A percentile compares a stretch with the other conserved stretches of the same genome.
Conservation (phyloP, 306 rosid genomes). For the Malus orientalis region DNA sequence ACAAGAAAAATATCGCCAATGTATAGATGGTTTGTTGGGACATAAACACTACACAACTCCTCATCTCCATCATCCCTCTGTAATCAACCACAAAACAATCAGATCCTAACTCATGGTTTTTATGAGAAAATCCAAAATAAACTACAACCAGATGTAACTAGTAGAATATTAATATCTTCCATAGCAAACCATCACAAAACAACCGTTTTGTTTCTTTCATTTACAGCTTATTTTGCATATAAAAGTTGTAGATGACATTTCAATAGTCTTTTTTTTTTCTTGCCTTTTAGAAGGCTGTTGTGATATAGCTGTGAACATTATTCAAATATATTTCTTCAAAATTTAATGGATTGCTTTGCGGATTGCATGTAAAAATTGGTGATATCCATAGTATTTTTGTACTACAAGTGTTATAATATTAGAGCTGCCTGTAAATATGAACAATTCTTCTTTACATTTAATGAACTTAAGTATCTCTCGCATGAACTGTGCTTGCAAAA, state of each 20-base stretch:
- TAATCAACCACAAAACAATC: conserved; percentile 7
- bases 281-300: not conserved
- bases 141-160: not conserved
- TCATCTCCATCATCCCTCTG: conserved; percentile 83
- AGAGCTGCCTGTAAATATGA: not conserved
- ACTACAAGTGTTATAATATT: not conserved
- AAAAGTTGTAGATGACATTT: not conserved
- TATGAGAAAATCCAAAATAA: not conserved
- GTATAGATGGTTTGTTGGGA: conserved; percentile 89
- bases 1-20: conserved; percentile 76
- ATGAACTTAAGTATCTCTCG: not conserved
- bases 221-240: not conserved
- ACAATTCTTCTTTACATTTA: not conserved
- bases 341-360: not conserved
- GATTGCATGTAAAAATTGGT: not conserved
- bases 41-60: conserved; percentile 87
- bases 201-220: not conserved
- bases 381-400: not conserved
- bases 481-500: not conserved
- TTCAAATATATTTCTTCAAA: not conserved
- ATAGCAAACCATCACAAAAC: not conserved
- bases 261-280: not conserved
- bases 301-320: not conserved
- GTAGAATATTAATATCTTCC: not conserved
- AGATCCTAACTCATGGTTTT: not conserved